Percentiles rank a stretch among this genome's conserved stretches.
phyloP scores from a whole-genome alignment of 306 rosid genomes.

The Sicyos edulis region DNA sequence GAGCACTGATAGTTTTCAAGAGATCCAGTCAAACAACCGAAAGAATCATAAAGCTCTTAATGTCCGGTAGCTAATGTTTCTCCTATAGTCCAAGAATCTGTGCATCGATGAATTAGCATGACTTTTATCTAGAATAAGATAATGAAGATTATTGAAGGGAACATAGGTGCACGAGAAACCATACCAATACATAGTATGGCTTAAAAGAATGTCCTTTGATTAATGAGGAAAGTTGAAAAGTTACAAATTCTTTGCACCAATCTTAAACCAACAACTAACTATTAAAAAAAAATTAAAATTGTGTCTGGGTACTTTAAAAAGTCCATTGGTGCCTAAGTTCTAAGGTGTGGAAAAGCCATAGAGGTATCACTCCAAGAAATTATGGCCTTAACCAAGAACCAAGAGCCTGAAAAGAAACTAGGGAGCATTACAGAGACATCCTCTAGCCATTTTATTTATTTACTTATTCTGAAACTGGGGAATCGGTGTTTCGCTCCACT shows the following conservation, averaged over 20 bases:
- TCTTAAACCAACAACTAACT: too few species aligned
- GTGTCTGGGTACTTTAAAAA: not conserved
- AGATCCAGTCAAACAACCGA: not conserved
- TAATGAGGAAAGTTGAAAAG: not conserved
- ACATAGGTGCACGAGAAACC: not conserved
- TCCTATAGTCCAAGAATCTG: not conserved
- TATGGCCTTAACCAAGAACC: slow-evolving; percentile 7
- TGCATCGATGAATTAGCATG: not conserved
- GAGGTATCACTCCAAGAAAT: not conserved
- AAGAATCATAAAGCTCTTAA: not conserved
- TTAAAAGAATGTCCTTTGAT: not conserved
- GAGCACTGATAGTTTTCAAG: not conserved
- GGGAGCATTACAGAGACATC: not conserved
- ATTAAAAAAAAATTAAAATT: too few species aligned
- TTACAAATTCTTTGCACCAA: not conserved
- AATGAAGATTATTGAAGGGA: too few species aligned
- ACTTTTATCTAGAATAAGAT: too few species aligned
- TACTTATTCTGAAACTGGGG: too few species aligned
- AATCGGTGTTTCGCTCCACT: too few species aligned
- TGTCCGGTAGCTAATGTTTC: not conserved
- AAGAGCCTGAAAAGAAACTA: slow-evolving; percentile 1
- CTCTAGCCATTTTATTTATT: too few species aligned
- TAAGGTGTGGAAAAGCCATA: not conserved
- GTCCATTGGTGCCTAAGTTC: not conserved
- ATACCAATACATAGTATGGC: not conserved